A percentile compares a stretch with the other conserved stretches of the same genome.
Evolutionary conservation across 768 basidiomycete genomes (phyloP).

Genomic region (Trametes cinnabarina): DNA sequence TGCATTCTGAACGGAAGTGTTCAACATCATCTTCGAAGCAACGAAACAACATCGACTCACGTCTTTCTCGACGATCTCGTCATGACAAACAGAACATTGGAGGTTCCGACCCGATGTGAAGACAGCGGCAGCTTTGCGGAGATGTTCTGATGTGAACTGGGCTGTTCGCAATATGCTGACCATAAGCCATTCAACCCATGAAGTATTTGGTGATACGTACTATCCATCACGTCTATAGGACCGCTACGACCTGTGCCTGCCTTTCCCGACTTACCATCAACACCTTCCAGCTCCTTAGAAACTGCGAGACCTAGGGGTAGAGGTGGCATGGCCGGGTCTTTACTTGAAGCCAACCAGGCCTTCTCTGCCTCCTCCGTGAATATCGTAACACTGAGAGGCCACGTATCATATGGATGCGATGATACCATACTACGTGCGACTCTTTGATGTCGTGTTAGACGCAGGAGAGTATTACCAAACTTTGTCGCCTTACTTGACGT

Average conservation of each 20-base stretch:
- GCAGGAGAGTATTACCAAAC: background rate
- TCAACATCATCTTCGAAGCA: background rate
- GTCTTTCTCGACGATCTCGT: constrained; percentile 40
- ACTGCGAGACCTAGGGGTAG: constrained; percentile 55
- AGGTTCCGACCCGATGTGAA: constrained; percentile 35
- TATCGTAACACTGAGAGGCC: constrained; percentile 74
- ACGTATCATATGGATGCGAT: constrained; percentile 63
- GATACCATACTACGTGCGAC: constrained; percentile 63
- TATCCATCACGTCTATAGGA: constrained; percentile 58
- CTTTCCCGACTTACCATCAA: constrained; percentile 61
- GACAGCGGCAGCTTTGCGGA: constrained; percentile 47
- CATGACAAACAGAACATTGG: constrained; percentile 49
- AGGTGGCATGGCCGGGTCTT: constrained; percentile 27
- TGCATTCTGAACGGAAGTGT: constrained; percentile 41
- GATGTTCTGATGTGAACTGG: constrained; percentile 46
- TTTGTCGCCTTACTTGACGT: constrained; percentile 44
- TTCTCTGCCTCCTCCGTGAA: constrained; percentile 64
- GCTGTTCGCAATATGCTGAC: constrained; percentile 31
- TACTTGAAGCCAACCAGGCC: constrained; percentile 45
- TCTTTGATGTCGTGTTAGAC: constrained; percentile 31
- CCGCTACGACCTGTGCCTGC: constrained; percentile 52
- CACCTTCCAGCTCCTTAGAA: constrained; percentile 60
- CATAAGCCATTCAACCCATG: background rate
- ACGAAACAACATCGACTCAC: constrained; percentile 33
- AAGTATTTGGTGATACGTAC: constrained; percentile 34